Base-by-base conservation (phyloP, 805 yeast genomes). In the Ogataea paradorogensis region DNA sequence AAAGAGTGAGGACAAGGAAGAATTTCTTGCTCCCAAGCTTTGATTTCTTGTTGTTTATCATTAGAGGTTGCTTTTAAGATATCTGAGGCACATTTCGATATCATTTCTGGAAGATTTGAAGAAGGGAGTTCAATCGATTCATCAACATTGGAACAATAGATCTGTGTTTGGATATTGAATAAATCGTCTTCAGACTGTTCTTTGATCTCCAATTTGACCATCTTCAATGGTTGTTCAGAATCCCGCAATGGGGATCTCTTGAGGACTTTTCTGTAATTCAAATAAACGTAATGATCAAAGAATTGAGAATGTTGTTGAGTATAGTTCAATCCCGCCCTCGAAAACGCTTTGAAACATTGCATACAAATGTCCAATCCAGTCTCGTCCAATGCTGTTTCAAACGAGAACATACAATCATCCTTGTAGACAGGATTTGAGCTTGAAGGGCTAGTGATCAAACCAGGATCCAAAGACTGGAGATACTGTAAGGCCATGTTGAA, bases 21-120 rank as follows among this genome's bases (percentile, higher is more conserved):
- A 15, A 91, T 77, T 50, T 90, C 95, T 50, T 85, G 84, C 58
- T 88, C 91, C 99, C 99, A 93, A 1, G 95, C 81, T 52, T 82
- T 78, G 40, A 89, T 76, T 56, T 89, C 95, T 50, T 87, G 76
- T 28, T 73, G 69, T 38, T 69, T 70, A 15, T 74, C 68, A 4
- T 77, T 70, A 0, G 93, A 84, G 22, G 78, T 76, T 1, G 90
- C 71, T 6, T 55, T 59, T 34, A 82, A 50, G 3, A 87, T 70
- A 2, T 62, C 67, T 1, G 69, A 64, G 0, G 76, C 74, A 0
- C 63, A 55, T 7, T 54, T 53, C 1, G 47, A 42, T 3, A 67
- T 49, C 37, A 66, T 59, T 9, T 50, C 42, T 1, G 67, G 65
- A 5, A 59, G 10, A 1, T 50, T 55, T 2, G 39, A 38, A 8